These are phyloP conservation scores for Gossypium ekmanianum DNA, from an alignment of 345 rosid species.

Conservation along the genomic window DNA sequence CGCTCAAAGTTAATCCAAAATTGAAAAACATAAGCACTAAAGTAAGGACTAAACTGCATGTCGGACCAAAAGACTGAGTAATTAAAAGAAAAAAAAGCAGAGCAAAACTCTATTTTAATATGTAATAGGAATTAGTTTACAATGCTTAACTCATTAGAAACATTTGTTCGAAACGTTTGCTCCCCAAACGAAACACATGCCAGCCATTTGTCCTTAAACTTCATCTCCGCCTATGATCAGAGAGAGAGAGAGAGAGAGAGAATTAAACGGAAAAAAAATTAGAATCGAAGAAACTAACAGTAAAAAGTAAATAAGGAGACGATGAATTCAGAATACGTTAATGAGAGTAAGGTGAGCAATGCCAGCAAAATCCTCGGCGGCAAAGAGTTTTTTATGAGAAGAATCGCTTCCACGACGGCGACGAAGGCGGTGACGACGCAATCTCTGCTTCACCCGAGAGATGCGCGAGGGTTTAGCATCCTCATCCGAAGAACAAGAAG, in stretches of 20 bases:
- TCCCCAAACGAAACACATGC: conserved; percentile 90
- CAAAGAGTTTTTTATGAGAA: conserved; percentile 27
- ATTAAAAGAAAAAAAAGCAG: neutral
- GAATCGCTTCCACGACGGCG: conserved; percentile 28
- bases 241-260: neutral
- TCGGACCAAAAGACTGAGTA: neutral
- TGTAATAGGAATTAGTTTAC: neutral
- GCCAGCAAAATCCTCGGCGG: conserved; percentile 74
- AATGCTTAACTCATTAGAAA: conserved; percentile 62
- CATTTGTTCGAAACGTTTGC: conserved; percentile 70
- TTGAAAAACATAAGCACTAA: neutral
- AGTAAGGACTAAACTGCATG: neutral
- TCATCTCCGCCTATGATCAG: conserved; percentile 65
- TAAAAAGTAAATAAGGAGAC: neutral
- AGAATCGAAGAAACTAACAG: neutral
- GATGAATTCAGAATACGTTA: conserved; percentile 30
- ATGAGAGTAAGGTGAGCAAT: conserved; percentile 77
- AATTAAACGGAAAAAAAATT: neutral
- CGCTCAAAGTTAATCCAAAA: neutral
- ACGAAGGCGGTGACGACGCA: conserved; percentile 38
- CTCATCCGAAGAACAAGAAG: neutral
- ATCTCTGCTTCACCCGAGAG: conserved; percentile 41
- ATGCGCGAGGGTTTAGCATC: conserved; percentile 24
- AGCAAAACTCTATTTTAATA: neutral
- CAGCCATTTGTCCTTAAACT: conserved; percentile 78